phyloP scores from a whole-genome alignment of 345 rosid genomes.

The Nephelium lappaceum region DNA sequence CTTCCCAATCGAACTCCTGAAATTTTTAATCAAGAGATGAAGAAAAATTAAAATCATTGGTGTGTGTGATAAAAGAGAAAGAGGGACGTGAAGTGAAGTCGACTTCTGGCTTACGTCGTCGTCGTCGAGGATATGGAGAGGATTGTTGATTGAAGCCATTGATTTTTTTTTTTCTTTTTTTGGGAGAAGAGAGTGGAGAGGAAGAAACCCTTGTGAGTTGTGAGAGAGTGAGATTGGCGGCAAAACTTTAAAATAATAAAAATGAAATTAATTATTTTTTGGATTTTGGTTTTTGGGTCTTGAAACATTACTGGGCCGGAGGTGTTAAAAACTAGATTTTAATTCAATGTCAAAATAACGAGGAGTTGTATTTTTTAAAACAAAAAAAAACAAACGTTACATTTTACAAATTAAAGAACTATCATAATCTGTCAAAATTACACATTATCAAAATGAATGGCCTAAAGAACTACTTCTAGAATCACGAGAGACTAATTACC shows the following conservation, averaged over 20 bases:
- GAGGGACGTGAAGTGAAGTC: not conserved
- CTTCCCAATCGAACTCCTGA: conserved; percentile 94
- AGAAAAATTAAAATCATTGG: not conserved
- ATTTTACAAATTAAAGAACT: too few species aligned
- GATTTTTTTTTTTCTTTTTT: not conserved
- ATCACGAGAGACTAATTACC: too few species aligned
- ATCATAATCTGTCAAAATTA: too few species aligned
- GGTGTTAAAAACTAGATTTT: too few species aligned
- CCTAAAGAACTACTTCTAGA: too few species aligned
- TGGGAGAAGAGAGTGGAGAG: not conserved
- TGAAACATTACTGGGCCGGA: too few species aligned
- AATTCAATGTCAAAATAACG: too few species aligned
- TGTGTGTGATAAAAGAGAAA: not conserved
- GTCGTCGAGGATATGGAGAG: conserved; percentile 41
- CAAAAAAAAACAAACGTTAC: too few species aligned
- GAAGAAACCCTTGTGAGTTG: not conserved
- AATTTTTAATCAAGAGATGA: not conserved
- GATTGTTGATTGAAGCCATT: conserved; percentile 40
- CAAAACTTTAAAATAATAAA: conserved; percentile 30
- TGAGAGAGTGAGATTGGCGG: conserved; percentile 30
- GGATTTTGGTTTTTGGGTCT: too few species aligned
- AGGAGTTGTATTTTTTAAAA: too few species aligned
- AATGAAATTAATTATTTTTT: too few species aligned
- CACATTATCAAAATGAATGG: too few species aligned
- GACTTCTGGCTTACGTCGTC: conserved; percentile 48